A percentile compares a stretch with the other conserved stretches of the same genome.
These are phyloP conservation scores for Trametes sp. DNA, from an alignment of 1,284 basidiomycete species.

Conservation along the genomic window DNA sequence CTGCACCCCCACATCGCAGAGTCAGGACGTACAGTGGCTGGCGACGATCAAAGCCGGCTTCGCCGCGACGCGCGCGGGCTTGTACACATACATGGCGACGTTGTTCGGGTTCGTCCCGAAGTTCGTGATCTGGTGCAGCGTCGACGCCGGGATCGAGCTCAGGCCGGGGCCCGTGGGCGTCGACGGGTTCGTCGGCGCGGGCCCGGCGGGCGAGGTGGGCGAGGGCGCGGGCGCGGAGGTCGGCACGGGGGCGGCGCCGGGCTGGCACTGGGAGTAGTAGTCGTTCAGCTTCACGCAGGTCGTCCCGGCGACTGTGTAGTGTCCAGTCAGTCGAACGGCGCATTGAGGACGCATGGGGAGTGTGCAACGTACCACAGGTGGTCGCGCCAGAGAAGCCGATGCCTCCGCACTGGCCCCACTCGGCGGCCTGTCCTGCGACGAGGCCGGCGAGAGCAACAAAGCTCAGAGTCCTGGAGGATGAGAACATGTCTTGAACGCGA, in stretches of 20 bases:
- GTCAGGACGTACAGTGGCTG: constrained; percentile 46
- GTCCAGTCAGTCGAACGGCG: constrained; percentile 10
- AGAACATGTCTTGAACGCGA: constrained; percentile 19
- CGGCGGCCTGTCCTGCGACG: constrained; percentile 40
- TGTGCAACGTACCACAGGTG: constrained; percentile 46
- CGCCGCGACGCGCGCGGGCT: constrained; percentile 49
- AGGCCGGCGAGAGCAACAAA: constrained; percentile 40
- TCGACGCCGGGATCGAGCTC: constrained; percentile 31
- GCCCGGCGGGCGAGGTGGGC: constrained; percentile 18
- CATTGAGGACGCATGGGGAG: not conserved
- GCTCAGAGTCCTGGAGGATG: constrained; percentile 20
- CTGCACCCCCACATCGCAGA: not conserved
- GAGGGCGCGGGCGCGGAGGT: constrained; percentile 5
- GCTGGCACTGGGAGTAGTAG: constrained; percentile 47
- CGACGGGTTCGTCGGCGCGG: constrained; percentile 12
- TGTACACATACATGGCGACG: constrained; percentile 57
- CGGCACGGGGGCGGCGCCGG: constrained; percentile 28
- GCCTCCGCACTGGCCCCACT: constrained; percentile 48
- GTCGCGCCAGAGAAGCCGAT: constrained; percentile 46
- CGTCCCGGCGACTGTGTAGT: constrained; percentile 42
- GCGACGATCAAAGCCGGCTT: constrained; percentile 57
- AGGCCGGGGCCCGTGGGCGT: constrained; percentile 22
- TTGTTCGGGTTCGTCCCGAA: constrained; percentile 60
- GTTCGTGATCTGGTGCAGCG: constrained; percentile 38
- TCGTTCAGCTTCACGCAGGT: constrained; percentile 36